Evolutionary conservation across 805 yeast species (phyloP).

Genomic region (Ogataea minuta): DNA sequence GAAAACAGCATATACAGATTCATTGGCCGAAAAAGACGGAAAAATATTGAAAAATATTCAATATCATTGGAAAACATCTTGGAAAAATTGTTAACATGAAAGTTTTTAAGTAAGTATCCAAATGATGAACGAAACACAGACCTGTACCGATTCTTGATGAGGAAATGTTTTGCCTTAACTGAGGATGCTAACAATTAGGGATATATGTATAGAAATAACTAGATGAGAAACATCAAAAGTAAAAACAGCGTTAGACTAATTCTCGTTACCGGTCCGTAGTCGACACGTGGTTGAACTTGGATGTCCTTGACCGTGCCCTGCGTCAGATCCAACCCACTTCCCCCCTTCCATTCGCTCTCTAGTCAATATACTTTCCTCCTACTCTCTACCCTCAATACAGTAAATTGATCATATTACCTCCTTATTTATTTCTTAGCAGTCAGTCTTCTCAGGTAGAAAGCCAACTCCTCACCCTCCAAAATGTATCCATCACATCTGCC

Average conservation of each 20-base stretch:
- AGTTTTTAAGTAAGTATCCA: slow-evolving; percentile 8
- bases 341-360: background rate
- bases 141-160: slow-evolving; percentile 11
- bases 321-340: too few species aligned
- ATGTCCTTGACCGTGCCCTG: too few species aligned
- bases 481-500: slow-evolving; percentile 99
- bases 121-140: slow-evolving; percentile 13
- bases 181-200: slow-evolving; percentile 9
- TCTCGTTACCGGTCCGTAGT: too few species aligned
- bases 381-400: slow-evolving; percentile 14
- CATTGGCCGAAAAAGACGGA: slow-evolving; percentile 1
- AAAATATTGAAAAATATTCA: background rate
- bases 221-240: too few species aligned
- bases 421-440: slow-evolving; percentile 90
- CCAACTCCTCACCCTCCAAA: slow-evolving; percentile 99
- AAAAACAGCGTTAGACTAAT: too few species aligned
- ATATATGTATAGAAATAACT: background rate
- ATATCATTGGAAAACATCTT: background rate
- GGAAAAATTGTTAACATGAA: slow-evolving; percentile 1
- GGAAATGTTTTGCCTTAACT: slow-evolving; percentile 12
- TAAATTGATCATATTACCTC: slow-evolving; percentile 4
- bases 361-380: background rate
- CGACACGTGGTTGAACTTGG: too few species aligned
- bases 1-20: background rate
- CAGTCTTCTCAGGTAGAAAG: slow-evolving; percentile 99